A percentile compares a stretch with the other conserved stretches of the same genome.
Conservation (phyloP, 257 asterid species). For the Parsonsia alboflavescens region DNA sequence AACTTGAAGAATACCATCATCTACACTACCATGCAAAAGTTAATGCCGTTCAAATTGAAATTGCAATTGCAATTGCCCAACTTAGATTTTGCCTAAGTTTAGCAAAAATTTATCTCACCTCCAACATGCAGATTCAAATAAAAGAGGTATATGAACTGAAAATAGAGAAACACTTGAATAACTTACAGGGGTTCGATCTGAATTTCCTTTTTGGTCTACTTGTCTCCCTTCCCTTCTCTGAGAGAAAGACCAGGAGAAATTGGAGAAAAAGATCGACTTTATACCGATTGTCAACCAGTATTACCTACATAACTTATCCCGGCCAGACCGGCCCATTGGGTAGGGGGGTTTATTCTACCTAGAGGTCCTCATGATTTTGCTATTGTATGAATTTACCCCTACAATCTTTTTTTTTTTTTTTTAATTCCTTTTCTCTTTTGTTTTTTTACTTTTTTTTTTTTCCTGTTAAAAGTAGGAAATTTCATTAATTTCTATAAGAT, state of each 20-base stretch:
- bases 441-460: too few species aligned
- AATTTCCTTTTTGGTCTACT: neutral
- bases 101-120: neutral
- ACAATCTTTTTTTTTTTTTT: too few species aligned
- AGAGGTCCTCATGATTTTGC: neutral
- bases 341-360: neutral
- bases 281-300: conserved; percentile 13
- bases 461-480: too few species aligned
- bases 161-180: conserved; percentile 14
- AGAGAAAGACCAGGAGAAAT: neutral
- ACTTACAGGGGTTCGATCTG: conserved; percentile 47
- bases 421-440: too few species aligned
- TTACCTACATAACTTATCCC: neutral
- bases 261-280: neutral
- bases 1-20: neutral
- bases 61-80: conserved; percentile 1
- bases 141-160: neutral
- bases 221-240: neutral
- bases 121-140: conserved; percentile 1
- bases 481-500: too few species aligned
- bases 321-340: neutral
- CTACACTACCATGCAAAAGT: neutral
- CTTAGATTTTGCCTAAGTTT: neutral
- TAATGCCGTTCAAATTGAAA: neutral
- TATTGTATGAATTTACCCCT: neutral